These are phyloP conservation scores for Curvularia hawaiiensis DNA, from an alignment of 2,329 filamentous ascomycete genomes.

Conservation along the genomic window DNA sequence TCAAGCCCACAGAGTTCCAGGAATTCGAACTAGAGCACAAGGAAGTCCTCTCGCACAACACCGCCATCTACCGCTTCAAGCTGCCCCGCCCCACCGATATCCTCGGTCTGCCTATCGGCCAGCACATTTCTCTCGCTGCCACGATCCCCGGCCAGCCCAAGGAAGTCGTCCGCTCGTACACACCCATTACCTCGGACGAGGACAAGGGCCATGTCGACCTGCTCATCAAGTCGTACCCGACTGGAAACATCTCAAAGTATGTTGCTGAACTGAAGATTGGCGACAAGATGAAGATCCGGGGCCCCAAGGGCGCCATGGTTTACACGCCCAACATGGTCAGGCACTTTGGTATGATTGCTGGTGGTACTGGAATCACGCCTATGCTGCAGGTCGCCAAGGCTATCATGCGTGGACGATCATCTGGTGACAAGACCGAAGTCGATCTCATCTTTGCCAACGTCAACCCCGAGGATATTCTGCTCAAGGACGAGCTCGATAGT, in stretches of 20 bases:
- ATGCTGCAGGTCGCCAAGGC: slow-evolving; percentile 97
- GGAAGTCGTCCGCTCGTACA: slow-evolving; percentile 50
- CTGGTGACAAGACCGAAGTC: slow-evolving; percentile 84
- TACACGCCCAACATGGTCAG: slow-evolving; percentile 97
- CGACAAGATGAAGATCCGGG: slow-evolving; percentile 80
- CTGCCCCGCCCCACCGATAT: slow-evolving; percentile 79
- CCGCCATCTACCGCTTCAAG: slow-evolving; percentile 95
- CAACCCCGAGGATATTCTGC: slow-evolving; percentile 86
- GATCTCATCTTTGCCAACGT: slow-evolving; percentile 96
- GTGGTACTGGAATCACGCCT: slow-evolving; percentile 95
- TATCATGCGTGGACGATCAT: slow-evolving; percentile 74
- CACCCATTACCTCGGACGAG: slow-evolving; percentile 49
- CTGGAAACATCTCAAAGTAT: slow-evolving; percentile 95
- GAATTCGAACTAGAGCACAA: slow-evolving; percentile 94
- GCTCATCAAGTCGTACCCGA: slow-evolving; percentile 96
- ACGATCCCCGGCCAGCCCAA: slow-evolving; percentile 47
- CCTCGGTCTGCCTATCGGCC: slow-evolving; percentile 95
- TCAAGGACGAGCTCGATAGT: slow-evolving; percentile 88
- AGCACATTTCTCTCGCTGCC: slow-evolving; percentile 94
- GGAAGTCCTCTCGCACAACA: slow-evolving; percentile 96
- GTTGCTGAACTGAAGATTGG: slow-evolving; percentile 83
- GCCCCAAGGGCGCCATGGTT: slow-evolving; percentile 97
- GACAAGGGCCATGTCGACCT: slow-evolving; percentile 88
- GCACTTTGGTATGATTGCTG: slow-evolving; percentile 97
- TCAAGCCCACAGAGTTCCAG: slow-evolving; percentile 88